Evolutionary conservation across 306 rosid genomes (phyloP).

Genomic region (Cucurbita ficifolia): DNA sequence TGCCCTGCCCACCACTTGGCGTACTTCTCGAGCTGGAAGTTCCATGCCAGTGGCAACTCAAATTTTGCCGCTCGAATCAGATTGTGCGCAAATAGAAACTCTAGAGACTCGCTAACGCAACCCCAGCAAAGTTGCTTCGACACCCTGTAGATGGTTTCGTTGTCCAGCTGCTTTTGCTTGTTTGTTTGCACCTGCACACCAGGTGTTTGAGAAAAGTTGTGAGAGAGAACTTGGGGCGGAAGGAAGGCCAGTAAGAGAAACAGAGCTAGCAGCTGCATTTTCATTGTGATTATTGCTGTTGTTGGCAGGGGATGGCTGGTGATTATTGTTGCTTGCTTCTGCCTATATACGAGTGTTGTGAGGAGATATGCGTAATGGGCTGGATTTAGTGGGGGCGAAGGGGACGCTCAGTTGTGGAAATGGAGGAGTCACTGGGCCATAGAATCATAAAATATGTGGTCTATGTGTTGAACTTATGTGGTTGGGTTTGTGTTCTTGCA

Average conservation of each 20-base stretch:
- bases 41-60: slow-evolving; percentile 58
- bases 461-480: not conserved
- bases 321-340: slow-evolving; percentile 12
- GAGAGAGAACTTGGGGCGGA: not conserved
- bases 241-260: slow-evolving; percentile 11
- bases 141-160: slow-evolving; percentile 40
- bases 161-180: slow-evolving; percentile 16
- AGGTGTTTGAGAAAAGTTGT: not conserved
- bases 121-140: slow-evolving; percentile 80
- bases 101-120: slow-evolving; percentile 54
- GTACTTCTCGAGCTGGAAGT: slow-evolving; percentile 50
- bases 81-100: slow-evolving; percentile 60
- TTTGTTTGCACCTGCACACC: slow-evolving; percentile 3
- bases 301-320: not conserved
- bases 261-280: slow-evolving; percentile 6
- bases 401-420: not conserved
- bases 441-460: not conserved
- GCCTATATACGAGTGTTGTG: not conserved
- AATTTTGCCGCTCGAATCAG: slow-evolving; percentile 47
- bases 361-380: not conserved
- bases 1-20: slow-evolving; percentile 72
- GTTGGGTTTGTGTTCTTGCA: not conserved
- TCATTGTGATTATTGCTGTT: slow-evolving; percentile 15
- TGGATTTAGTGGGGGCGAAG: not conserved
- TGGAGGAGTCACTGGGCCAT: not conserved